Conservation (phyloP, 441 rosid genomes). For the Melastoma candidum region DNA sequence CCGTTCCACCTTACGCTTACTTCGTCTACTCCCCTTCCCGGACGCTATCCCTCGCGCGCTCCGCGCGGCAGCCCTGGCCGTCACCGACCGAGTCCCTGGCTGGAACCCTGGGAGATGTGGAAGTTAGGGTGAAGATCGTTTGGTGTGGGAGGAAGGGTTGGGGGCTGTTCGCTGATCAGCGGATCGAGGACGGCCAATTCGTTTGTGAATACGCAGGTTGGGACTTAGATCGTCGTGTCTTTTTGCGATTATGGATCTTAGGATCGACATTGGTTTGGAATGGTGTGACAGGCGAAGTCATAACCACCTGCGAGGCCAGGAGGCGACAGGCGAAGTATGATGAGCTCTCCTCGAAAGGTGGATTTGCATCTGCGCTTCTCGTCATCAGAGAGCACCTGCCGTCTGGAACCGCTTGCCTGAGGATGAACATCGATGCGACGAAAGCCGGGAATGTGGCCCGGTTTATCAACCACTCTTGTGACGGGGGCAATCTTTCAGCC, state of each 20-base stretch:
- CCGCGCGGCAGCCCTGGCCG: constrained; percentile 44
- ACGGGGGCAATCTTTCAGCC: constrained; percentile 65
- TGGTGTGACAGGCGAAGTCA: constrained; percentile 53
- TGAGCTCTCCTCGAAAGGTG: constrained; percentile 29
- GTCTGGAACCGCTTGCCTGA: constrained; percentile 70
- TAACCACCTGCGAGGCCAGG: constrained; percentile 64
- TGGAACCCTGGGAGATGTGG: constrained; percentile 45
- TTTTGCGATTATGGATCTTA: not conserved
- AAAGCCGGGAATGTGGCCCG: constrained; percentile 63
- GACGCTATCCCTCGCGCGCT: constrained; percentile 15
- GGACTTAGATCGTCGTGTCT: not conserved
- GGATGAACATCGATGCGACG: constrained; percentile 85
- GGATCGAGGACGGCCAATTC: constrained; percentile 48
- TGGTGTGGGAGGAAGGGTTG: constrained; percentile 62
- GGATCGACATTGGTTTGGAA: not conserved
- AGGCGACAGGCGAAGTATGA: constrained; percentile 54
- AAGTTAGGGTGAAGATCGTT: constrained; percentile 48
- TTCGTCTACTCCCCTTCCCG: constrained; percentile 60
- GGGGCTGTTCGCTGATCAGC: constrained; percentile 62
- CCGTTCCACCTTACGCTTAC: constrained; percentile 31
- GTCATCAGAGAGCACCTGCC: constrained; percentile 92
- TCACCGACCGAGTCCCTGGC: not conserved
- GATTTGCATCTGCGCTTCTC: constrained; percentile 56
- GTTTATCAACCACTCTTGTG: constrained; percentile 89
- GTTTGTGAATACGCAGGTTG: constrained; percentile 84